Conservation (phyloP, 352 stramenopile genomes). For the Peronospora belbahrii region DNA sequence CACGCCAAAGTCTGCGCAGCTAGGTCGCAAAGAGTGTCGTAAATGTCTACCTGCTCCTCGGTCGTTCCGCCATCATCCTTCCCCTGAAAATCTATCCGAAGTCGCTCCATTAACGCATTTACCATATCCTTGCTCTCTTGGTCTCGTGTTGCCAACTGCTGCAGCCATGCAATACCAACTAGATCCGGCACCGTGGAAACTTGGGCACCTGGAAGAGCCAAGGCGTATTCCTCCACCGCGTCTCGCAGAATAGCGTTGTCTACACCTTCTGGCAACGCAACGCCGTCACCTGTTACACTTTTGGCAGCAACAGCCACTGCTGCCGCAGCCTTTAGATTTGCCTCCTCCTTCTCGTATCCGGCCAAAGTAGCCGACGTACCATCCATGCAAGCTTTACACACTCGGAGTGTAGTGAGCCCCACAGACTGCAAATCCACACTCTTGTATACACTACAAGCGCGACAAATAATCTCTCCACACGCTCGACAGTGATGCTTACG, state of each 20-base stretch:
- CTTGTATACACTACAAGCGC: constrained; percentile 72
- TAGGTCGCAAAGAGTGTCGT: constrained; percentile 75
- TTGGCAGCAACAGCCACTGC: constrained; percentile 10
- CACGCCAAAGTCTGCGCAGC: constrained; percentile 65
- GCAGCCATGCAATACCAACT: constrained; percentile 70
- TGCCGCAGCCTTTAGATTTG: constrained; percentile 15
- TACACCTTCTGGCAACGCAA: constrained; percentile 34
- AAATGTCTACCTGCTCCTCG: constrained; percentile 70
- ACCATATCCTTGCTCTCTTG: constrained; percentile 67
- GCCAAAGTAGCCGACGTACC: constrained; percentile 27
- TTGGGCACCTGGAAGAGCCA: constrained; percentile 49
- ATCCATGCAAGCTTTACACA: constrained; percentile 77
- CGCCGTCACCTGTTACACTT: constrained; percentile 6
- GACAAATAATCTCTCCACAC: constrained; percentile 83
- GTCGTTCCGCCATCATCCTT: constrained; percentile 10
- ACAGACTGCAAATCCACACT: constrained; percentile 67
- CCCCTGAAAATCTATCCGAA: constrained; percentile 38
- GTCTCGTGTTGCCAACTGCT: constrained; percentile 58
- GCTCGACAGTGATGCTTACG: constrained; percentile 75
- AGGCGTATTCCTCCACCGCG: constrained; percentile 65
- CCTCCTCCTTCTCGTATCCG: constrained; percentile 16
- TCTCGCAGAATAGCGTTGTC: constrained; percentile 40
- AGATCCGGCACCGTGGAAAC: constrained; percentile 59
- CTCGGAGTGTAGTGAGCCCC: constrained; percentile 61
- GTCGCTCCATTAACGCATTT: constrained; percentile 55